Evolutionary conservation across 208 protist genomes (phyloP), one percentile per base, ranked within the genome.

Genomic region (Acanthamoeba lenticulata): DNA sequence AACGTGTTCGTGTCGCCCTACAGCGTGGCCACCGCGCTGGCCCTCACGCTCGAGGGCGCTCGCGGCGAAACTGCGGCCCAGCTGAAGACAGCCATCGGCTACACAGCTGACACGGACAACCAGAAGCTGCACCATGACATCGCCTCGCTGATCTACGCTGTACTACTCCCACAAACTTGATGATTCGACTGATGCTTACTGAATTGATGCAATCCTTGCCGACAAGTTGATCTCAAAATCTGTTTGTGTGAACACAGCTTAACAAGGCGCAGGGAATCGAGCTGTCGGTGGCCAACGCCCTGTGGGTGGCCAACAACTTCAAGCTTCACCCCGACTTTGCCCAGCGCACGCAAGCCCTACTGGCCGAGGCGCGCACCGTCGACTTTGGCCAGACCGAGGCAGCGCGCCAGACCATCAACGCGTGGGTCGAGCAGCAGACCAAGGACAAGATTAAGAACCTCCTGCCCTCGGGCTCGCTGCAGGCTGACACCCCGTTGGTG

Each of bases 381-480:
- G 79, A 88, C 42, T 88, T 88, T 55, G 67, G 15, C 44, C 38
- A 88, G 4, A 24, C 38, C 45, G 79, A 88, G 3, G 32, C 24
- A 9, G 79, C 40, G 1, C 44, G 47, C 4, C 19, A 7, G 19
- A 60, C 13, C 3, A 89, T 89, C 81, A 62, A 89, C 81, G 47
- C 7, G 2, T 88, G 79, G 79, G 79, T 89, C 24, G 2, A 7
- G 19, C 15, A 89, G 47, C 32, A 89, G 49, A 89, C 81, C n/a
- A 34, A 89, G 17, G 27, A 89, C 21, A 89, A 62, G 45, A 62
- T 89, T 45, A 60, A 60, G 4, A 6, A 89, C 47, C 81, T 89
- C 7, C 27, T 89, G 6, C 11, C 2, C 9, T 13, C 67, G 34
- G 36, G 67, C 32, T 77, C 79, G 42, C 11, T 88, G 0, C 32